Evolutionary conservation across 768 basidiomycete species (phyloP).

Genomic region (Hebeloma cylindrosporum): DNA sequence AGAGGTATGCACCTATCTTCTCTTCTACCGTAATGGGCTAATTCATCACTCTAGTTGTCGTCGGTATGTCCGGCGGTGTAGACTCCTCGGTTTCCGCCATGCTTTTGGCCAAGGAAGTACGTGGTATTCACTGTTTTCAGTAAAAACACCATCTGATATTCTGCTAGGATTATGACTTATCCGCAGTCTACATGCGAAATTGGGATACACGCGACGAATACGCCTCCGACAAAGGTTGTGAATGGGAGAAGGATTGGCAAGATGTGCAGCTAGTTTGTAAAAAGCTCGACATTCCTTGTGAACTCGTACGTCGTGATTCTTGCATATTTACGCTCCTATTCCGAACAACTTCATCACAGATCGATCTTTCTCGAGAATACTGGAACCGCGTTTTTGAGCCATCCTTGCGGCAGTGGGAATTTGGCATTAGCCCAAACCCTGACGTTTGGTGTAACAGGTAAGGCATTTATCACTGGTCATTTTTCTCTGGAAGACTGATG

Average conservation of each 20-base stretch:
- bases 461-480: conserved; percentile 5
- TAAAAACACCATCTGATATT: neutral
- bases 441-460: conserved; percentile 92
- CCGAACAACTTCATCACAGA: conserved; percentile 37
- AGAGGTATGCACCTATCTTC: no score
- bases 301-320: conserved; percentile 50
- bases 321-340: neutral
- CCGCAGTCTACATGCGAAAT: conserved; percentile 93
- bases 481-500: neutral
- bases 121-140: conserved; percentile 6
- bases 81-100: conserved; percentile 90
- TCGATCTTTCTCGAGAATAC: conserved; percentile 89
- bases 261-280: conserved; percentile 84
- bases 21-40: no score
- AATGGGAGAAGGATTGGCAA: conserved; percentile 95
- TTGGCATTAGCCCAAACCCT: conserved; percentile 85
- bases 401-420: conserved; percentile 72
- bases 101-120: conserved; percentile 66
- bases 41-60: no score
- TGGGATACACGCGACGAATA: conserved; percentile 90
- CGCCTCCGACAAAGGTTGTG: conserved; percentile 78
- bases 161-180: conserved; percentile 72
- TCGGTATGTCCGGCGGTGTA: conserved; percentile 95
- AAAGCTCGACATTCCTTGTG: conserved; percentile 68
- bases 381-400: conserved; percentile 93